phyloP scores from a whole-genome alignment of 2,329 filamentous ascomycete genomes.

The Botryosphaeria agaves region DNA sequence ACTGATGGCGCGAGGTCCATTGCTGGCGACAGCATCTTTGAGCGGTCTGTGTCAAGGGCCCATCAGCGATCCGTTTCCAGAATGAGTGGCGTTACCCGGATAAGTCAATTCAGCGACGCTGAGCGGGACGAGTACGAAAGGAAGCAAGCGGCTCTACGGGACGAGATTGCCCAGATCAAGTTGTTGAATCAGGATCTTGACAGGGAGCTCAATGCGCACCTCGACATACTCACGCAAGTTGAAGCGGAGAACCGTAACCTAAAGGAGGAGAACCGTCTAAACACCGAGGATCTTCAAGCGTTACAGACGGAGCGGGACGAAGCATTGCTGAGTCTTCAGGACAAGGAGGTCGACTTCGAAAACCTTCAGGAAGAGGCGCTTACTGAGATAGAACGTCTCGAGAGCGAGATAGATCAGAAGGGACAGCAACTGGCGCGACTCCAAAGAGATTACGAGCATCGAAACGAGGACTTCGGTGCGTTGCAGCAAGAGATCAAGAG shows the following conservation, averaged over 20 bases:
- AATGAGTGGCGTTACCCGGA: constrained; percentile 48
- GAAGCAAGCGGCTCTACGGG: constrained; percentile 65
- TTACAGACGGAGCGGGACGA: constrained; percentile 78
- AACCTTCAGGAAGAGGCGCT: constrained; percentile 39
- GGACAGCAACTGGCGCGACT: constrained; percentile 53
- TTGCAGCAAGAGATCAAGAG: constrained; percentile 86
- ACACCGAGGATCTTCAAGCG: constrained; percentile 62
- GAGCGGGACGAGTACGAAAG: constrained; percentile 79
- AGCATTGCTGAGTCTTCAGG: constrained; percentile 55
- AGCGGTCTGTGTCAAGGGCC: constrained; percentile 80
- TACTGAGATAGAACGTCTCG: constrained; percentile 35
- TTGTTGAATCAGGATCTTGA: constrained; percentile 82
- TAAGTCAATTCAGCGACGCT: constrained; percentile 49
- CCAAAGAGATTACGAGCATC: constrained; percentile 53
- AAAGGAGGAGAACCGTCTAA: constrained; percentile 65
- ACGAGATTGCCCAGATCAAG: constrained; percentile 72
- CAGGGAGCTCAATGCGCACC: constrained; percentile 61
- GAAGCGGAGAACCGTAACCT: constrained; percentile 50
- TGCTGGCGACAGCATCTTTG: constrained; percentile 76
- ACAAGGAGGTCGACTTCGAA: constrained; percentile 36
- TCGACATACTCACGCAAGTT: constrained; percentile 62
- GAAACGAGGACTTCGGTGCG: constrained; percentile 76
- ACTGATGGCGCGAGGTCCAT: constrained; percentile 40
- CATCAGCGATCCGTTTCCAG: constrained; percentile 54
- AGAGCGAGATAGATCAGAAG: constrained; percentile 41